Evolutionary conservation across 2,329 filamentous ascomycete genomes (phyloP), one percentile per base, ranked within the genome.

Genomic region (Phaeoacremonium minimum): DNA sequence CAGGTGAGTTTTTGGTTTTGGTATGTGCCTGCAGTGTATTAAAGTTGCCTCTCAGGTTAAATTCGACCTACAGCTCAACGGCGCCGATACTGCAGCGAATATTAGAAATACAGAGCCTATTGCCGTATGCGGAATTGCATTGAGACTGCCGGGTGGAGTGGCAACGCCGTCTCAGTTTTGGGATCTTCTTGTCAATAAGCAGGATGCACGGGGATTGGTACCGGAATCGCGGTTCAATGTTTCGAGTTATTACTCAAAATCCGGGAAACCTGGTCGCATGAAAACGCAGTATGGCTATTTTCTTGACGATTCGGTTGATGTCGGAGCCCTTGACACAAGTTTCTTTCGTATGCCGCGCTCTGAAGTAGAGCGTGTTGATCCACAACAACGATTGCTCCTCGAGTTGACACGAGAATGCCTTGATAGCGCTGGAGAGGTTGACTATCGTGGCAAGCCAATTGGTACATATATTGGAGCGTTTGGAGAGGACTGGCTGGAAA

Each of bases 401-500:
- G 48, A 55, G 31, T 9, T 46, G 2, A 33, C 34, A 16, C 37
- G 46, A 4, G 32, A 48, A 26, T 32, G 39, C 20, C n/a, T 51
- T 13, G 39, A 41, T 32, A 40, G 36, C 28, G 46, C 45, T 3
- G 20, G 42, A 8, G 59, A 55, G 32, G 43, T 47, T 3, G 40
- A 47, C 15, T 55, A 50, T 18, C 43, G 49, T 13, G 58, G 57
- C n/a, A 52, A 47, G 30, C 29, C 37, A 5, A 52, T 60, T 5
- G 59, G 57, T 3, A 48, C 44, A 30, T 62, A 53, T 28, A 47
- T 61, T 4, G 60, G 59, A 3, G 49, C 40, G 3, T 60, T 55
- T 28, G 50, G 51, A 3, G 48, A 57, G 7, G 56, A 60, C 38
- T 61, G 53, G 51, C 29, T 41, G n/a, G 46, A 51, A 8, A 42